phyloP scores from a whole-genome alignment of 176 grass and related monocot species.

The Leersia perrieri region DNA sequence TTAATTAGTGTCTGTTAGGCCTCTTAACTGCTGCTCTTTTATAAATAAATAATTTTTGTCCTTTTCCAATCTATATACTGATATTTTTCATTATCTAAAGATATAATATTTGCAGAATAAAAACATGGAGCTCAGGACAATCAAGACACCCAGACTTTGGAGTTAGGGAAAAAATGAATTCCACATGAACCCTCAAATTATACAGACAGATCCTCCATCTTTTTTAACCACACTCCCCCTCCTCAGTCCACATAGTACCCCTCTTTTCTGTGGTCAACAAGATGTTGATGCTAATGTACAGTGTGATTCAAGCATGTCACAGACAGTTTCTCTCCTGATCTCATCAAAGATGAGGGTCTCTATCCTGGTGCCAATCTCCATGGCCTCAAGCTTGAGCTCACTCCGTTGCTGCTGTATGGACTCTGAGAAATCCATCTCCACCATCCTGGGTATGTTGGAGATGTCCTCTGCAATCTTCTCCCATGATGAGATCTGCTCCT shows the following conservation, averaged over 20 bases:
- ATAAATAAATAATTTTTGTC: not conserved
- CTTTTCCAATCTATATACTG: not conserved
- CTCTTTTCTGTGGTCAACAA: conserved; percentile 34
- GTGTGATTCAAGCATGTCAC: conserved; percentile 56
- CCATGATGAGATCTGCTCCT: conserved; percentile 57
- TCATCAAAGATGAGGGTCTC: conserved; percentile 92
- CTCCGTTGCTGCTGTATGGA: conserved; percentile 53
- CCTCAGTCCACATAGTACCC: not conserved
- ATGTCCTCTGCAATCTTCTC: conserved; percentile 65
- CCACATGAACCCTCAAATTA: conserved; percentile 38
- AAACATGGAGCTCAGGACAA: conserved; percentile 33
- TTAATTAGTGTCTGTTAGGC: not conserved
- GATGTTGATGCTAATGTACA: conserved; percentile 53
- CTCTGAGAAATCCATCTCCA: conserved; percentile 56
- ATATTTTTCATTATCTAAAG: conserved; percentile 1
- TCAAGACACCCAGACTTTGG: conserved; percentile 20
- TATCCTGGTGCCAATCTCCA: conserved; percentile 60
- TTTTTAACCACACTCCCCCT: not conserved
- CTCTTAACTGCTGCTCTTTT: conserved; percentile 7
- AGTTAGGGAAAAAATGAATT: conserved; percentile 17
- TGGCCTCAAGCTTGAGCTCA: conserved; percentile 31
- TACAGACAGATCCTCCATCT: conserved; percentile 20
- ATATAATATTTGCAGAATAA: conserved; percentile 21
- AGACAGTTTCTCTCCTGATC: conserved; percentile 60
- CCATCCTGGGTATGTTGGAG: conserved; percentile 47